phyloP scores from a whole-genome alignment of 139 green algal genomes.

The Tetradesmus obliquus region DNA sequence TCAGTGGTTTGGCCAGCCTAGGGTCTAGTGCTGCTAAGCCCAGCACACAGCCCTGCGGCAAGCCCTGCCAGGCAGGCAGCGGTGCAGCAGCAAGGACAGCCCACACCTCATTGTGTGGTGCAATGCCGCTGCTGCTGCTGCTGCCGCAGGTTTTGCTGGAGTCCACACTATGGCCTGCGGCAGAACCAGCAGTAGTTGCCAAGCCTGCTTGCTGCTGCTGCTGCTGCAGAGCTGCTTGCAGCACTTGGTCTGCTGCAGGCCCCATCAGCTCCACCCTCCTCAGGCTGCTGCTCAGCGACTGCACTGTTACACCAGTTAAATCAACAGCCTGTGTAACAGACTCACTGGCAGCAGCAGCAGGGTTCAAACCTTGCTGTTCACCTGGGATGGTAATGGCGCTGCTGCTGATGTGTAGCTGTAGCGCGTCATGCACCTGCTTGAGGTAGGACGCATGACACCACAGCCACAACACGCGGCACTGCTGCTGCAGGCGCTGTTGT shows the following conservation, averaged over 20 bases:
- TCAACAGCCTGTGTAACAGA: not conserved
- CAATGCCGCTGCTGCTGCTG: constrained; percentile 16
- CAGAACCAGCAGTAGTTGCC: no score
- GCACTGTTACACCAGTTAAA: constrained; percentile 12
- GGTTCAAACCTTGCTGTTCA: no score
- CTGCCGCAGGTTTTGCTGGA: not conserved
- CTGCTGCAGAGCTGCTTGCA: constrained; percentile 26
- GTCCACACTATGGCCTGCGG: no score
- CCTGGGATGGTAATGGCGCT: not conserved
- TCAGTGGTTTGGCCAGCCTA: constrained; percentile 36
- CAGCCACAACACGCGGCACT: constrained; percentile 47
- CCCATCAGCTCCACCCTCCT: constrained; percentile 54
- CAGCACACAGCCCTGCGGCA: constrained; percentile 46
- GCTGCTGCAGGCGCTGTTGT: constrained; percentile 2
- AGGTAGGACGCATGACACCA: constrained; percentile 58
- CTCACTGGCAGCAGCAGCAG: not conserved
- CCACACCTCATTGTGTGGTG: not conserved
- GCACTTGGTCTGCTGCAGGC: not conserved
- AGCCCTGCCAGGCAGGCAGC: not conserved
- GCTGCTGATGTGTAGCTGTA: constrained; percentile 17
- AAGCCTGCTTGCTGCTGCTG: not conserved
- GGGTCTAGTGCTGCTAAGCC: constrained; percentile 47
- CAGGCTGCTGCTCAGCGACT: constrained; percentile 42
- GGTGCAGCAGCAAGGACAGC: not conserved
- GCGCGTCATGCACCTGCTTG: constrained; percentile 20